Evolutionary conservation across 208 protist genomes (phyloP).

Genomic region (Zelonia costaricensis): DNA sequence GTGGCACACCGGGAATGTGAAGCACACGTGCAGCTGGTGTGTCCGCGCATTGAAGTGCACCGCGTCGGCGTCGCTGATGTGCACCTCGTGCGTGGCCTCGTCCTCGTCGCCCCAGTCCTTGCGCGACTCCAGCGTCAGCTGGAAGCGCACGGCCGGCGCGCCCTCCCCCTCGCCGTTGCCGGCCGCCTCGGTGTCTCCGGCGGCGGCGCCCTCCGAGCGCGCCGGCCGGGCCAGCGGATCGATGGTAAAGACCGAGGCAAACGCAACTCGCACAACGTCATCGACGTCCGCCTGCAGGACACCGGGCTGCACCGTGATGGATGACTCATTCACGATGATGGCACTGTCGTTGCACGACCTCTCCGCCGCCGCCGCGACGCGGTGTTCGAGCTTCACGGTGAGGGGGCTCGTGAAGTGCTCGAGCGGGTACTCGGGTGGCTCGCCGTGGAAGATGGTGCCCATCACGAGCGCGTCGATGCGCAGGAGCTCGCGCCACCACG

Average conservation of each 20-base stretch:
- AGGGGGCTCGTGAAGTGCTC: conserved; percentile 12
- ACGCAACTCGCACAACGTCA: conserved; percentile 33
- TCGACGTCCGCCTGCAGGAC: conserved; percentile 26
- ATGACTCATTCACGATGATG: background rate
- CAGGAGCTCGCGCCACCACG: conserved; percentile 30
- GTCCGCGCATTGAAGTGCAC: conserved; percentile 35
- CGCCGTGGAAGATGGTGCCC: conserved; percentile 8
- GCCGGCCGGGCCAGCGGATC: conserved; percentile 26
- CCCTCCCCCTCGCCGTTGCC: background rate
- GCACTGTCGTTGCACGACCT: background rate
- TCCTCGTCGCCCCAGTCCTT: conserved; percentile 59
- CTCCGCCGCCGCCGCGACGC: background rate
- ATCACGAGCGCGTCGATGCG: conserved; percentile 30
- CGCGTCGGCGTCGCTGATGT: conserved; percentile 20
- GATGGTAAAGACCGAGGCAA: conserved; percentile 29
- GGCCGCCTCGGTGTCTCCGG: background rate
- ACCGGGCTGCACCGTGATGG: background rate
- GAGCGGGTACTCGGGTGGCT: conserved; percentile 32
- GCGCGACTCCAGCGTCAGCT: conserved; percentile 64
- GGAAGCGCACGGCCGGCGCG: conserved; percentile 9
- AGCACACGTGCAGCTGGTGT: conserved; percentile 31
- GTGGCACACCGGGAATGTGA: conserved; percentile 60
- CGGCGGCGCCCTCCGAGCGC: background rate
- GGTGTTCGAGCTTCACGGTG: conserved; percentile 13
- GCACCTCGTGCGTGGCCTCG: conserved; percentile 70